Base-by-base conservation (phyloP, 148 eudicot genomes). In the Camellia japonica region DNA sequence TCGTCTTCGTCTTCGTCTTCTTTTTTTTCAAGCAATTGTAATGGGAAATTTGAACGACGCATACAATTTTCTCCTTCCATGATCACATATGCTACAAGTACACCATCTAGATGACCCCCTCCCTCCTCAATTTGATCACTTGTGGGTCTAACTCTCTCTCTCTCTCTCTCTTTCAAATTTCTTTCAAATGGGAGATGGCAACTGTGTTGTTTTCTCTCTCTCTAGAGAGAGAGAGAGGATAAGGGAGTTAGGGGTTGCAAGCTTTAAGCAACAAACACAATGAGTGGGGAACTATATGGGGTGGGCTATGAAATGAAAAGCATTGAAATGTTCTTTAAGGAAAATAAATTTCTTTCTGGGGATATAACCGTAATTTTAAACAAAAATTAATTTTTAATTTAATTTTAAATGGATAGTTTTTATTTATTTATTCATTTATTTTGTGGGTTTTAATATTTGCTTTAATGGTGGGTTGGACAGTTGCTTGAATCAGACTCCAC, bases 251-350 rank as follows among this genome's bases (percentile, higher is more conserved):
- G 64, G 20, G 64, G 62, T 30, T 30, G 15, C 64, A 71, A 78
- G 84, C 87, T 85, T 85, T 85, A 82, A 85, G 87, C 87, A 85
- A 85, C 85, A 85, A 85, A 82, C 85, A 87, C 68, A 87, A 87
- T 84, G 89, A 87, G 86, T 87, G 81, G 86, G 87, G 82, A 55
- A 8, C 3, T 55, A 80, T 81, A 76, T 10, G 12, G 81, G 79
- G 79, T 79, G 84, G 75, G 85, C 76, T 84, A 63, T 74, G 69
- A 79, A 81, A 79, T 83, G 80, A 52, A 71, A 77, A 3, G 20
- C 30, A 7, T 62, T 46, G 30, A 15, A 54, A 2, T 5, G 38
- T 30, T 30, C 38, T 30, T 30, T 30, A 30, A 30, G 38, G 38
- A 30, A 73, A 74, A 64, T 43, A n/a, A 13, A 9, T 65, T 74